Evolutionary conservation across 805 yeast species (phyloP).

Genomic region (Tetrapisispora arboricola): DNA sequence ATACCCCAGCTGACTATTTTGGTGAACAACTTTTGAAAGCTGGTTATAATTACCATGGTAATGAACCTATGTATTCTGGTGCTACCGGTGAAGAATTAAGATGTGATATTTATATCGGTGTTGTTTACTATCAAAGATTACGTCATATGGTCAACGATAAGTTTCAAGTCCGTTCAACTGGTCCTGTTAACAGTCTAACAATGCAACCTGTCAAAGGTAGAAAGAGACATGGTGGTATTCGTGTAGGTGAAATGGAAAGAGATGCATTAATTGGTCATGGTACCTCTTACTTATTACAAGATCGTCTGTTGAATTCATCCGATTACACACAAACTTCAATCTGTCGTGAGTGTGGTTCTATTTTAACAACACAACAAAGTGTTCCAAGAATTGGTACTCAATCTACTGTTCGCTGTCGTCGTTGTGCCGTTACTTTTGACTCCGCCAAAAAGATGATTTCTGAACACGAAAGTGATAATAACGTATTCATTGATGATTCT

Average conservation of each 20-base stretch:
- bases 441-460: constrained; percentile 36
- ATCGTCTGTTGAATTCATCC: constrained; percentile 86
- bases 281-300: constrained; percentile 88
- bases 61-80: constrained; percentile 98
- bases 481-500: constrained; percentile 48
- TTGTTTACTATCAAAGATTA: constrained; percentile 94
- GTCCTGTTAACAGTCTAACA: constrained; percentile 92
- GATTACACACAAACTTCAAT: constrained; percentile 88
- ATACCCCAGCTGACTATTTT: constrained; percentile 95
- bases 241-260: constrained; percentile 99
- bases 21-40: constrained; percentile 84
- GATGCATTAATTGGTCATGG: constrained; percentile 99
- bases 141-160: constrained; percentile 99
- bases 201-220: constrained; percentile 99
- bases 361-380: constrained; percentile 78
- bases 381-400: constrained; percentile 84
- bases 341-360: constrained; percentile 89
- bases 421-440: constrained; percentile 72
- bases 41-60: constrained; percentile 96
- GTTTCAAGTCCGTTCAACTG: constrained; percentile 98
- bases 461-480: constrained; percentile 24
- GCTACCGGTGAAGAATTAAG: constrained; percentile 96
- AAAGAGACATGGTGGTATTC: constrained; percentile 97
- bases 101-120: constrained; percentile 92
- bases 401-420: constrained; percentile 76